These are phyloP conservation scores for Fusarium kyushuense DNA, from an alignment of 2,329 filamentous ascomycete species.

Conservation along the genomic window DNA sequence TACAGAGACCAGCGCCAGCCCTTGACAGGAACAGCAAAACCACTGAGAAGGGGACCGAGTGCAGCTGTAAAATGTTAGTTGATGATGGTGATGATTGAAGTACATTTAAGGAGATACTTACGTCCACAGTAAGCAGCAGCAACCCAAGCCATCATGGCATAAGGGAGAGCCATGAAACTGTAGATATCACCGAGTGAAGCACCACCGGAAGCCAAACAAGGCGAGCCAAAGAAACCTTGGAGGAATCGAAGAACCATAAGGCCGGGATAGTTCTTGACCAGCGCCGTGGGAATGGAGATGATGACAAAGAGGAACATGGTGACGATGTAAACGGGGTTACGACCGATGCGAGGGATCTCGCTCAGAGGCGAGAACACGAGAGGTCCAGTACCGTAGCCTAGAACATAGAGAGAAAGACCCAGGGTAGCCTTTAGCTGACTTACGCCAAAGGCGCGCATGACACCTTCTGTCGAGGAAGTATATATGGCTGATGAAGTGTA, in stretches of 20 bases:
- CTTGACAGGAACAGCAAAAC: slow-evolving; percentile 68
- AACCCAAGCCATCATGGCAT: slow-evolving; percentile 71
- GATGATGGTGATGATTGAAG: no score
- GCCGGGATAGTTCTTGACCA: slow-evolving; percentile 72
- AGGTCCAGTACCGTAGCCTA: slow-evolving; percentile 73
- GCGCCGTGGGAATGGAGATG: slow-evolving; percentile 71
- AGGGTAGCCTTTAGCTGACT: slow-evolving; percentile 64
- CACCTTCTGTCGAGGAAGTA: slow-evolving; percentile 58
- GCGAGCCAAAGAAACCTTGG: slow-evolving; percentile 74
- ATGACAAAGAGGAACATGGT: slow-evolving; percentile 78
- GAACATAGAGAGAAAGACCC: slow-evolving; percentile 71
- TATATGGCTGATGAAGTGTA: slow-evolving; percentile 64
- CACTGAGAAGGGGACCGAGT: slow-evolving; percentile 70
- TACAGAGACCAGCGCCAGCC: slow-evolving; percentile 74
- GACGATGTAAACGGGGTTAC: slow-evolving; percentile 75
- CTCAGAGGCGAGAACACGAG: slow-evolving; percentile 74
- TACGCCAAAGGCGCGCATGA: slow-evolving; percentile 67
- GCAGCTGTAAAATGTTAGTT: slow-evolving; percentile 55
- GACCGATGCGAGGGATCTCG: slow-evolving; percentile 74
- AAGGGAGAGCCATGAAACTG: slow-evolving; percentile 66
- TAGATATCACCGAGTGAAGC: slow-evolving; percentile 67
- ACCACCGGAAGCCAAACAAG: slow-evolving; percentile 71
- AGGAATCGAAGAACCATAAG: slow-evolving; percentile 74
- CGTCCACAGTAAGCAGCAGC: slow-evolving; percentile 62
- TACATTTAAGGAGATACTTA: slow-evolving; percentile 38